Conservation (phyloP, 805 yeast genomes). For the Wickerhamomyces queroliae region DNA sequence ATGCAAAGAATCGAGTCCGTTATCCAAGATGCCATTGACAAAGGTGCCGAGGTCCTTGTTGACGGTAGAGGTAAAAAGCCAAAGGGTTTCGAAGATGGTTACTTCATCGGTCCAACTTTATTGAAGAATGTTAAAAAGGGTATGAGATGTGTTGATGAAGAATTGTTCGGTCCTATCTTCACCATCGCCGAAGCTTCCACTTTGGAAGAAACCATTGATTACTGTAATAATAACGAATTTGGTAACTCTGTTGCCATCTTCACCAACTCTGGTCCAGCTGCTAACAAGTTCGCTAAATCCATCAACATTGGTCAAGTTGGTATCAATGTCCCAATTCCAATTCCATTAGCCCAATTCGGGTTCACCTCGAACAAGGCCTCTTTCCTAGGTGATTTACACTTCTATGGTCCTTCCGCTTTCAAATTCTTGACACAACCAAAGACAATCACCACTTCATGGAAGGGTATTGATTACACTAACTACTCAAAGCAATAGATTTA, state of each 20-base stretch:
- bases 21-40: slow-evolving; percentile 49
- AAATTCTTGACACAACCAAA: slow-evolving; percentile 71
- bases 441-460: slow-evolving; percentile 71
- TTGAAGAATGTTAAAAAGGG: slow-evolving; percentile 58
- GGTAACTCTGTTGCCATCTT: slow-evolving; percentile 73
- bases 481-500: not conserved
- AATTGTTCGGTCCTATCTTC: slow-evolving; percentile 74
- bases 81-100: slow-evolving; percentile 50
- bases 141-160: slow-evolving; percentile 68
- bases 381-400: slow-evolving; percentile 75
- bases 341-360: slow-evolving; percentile 76
- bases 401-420: slow-evolving; percentile 72
- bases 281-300: slow-evolving; percentile 59
- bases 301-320: slow-evolving; percentile 77
- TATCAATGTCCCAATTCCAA: slow-evolving; percentile 73
- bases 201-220: slow-evolving; percentile 60
- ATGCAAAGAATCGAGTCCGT: slow-evolving; percentile 49
- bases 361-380: slow-evolving; percentile 77
- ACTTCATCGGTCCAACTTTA: slow-evolving; percentile 70
- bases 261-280: slow-evolving; percentile 64
- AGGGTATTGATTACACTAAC: slow-evolving; percentile 21
- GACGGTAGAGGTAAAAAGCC: slow-evolving; percentile 54
- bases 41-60: slow-evolving; percentile 57
- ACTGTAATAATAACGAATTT: slow-evolving; percentile 51
- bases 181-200: slow-evolving; percentile 56